These are phyloP conservation scores for Exsudoporus frostii DNA, from an alignment of 768 basidiomycete species.

Conservation along the genomic window DNA sequence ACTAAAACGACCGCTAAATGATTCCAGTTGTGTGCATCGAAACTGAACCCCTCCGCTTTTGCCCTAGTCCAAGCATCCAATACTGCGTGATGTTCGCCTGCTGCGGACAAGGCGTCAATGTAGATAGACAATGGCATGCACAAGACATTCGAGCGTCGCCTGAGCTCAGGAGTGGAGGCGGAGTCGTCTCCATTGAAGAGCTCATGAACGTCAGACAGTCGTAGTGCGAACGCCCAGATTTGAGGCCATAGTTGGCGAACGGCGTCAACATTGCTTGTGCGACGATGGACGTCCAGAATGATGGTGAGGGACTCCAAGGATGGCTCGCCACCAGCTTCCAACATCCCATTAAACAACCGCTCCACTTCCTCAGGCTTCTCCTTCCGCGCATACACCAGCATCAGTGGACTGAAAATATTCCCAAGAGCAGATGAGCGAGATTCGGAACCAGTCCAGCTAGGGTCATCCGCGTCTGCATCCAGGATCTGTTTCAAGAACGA, in stretches of 20 bases:
- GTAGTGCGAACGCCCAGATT: conserved; percentile 57
- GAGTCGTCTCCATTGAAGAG: conserved; percentile 30
- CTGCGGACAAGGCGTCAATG: conserved; percentile 68
- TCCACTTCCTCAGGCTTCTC: conserved; percentile 52
- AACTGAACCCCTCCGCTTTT: conserved; percentile 60
- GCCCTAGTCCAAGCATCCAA: conserved; percentile 65
- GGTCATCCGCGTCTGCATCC: conserved; percentile 31
- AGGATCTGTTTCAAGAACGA: conserved; percentile 58
- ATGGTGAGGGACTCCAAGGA: conserved; percentile 58
- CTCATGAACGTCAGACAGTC: conserved; percentile 33
- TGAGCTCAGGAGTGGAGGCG: conserved; percentile 7
- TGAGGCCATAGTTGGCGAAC: conserved; percentile 66
- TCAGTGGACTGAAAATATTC: conserved; percentile 58
- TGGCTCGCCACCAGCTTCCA: conserved; percentile 53
- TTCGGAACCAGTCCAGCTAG: conserved; percentile 39
- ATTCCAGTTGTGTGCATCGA: conserved; percentile 93
- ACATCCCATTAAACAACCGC: conserved; percentile 50
- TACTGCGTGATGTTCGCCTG: conserved; percentile 59
- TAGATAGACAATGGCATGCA: conserved; percentile 78
- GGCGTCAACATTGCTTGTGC: conserved; percentile 48
- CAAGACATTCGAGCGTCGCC: conserved; percentile 52
- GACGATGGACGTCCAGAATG: conserved; percentile 72
- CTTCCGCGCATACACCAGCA: conserved; percentile 47
- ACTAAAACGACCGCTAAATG: conserved; percentile 72
- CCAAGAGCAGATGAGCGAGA: conserved; percentile 46